phyloP scores from a whole-genome alignment of 305 asterid genomes.

The Euphrasia arctica region DNA sequence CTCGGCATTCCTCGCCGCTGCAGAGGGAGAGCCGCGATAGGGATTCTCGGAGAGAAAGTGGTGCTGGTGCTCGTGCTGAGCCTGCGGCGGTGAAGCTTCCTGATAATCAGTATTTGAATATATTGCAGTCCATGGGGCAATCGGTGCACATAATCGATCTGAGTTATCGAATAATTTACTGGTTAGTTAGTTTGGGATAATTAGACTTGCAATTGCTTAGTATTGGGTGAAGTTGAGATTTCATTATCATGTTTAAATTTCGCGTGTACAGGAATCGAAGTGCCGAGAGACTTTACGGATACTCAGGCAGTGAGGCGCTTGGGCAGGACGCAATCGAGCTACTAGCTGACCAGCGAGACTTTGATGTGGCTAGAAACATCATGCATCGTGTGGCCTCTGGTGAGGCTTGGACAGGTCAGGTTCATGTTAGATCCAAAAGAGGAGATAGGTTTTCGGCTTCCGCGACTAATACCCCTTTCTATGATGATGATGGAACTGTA shows the following conservation, averaged over 20 bases:
- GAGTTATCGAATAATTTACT: conserved; percentile 60
- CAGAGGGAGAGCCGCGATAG: conserved; percentile 59
- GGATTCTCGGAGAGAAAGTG: conserved; percentile 29
- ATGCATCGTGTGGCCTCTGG: conserved; percentile 55
- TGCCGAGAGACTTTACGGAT: conserved; percentile 83
- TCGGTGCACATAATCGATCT: conserved; percentile 84
- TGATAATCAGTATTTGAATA: conserved; percentile 81
- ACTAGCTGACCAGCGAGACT: conserved; percentile 52
- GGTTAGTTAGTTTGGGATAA: conserved; percentile 52
- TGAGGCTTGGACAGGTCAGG: conserved; percentile 92
- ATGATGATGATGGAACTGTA: conserved; percentile 68
- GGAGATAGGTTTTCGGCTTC: conserved; percentile 64
- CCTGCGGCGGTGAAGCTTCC: conserved; percentile 61
- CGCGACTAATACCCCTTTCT: conserved; percentile 82
- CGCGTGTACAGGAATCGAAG: conserved; percentile 66
- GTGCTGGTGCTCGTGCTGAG: conserved; percentile 35
- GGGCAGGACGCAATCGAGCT: conserved; percentile 62
- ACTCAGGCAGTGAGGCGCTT: conserved; percentile 71
- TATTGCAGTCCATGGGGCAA: conserved; percentile 97
- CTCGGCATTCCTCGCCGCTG: conserved; percentile 73
- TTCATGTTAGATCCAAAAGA: conserved; percentile 66
- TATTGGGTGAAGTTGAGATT: not conserved
- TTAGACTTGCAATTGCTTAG: conserved; percentile 14
- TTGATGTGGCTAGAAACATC: conserved; percentile 47
- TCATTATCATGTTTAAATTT: not conserved